These are phyloP conservation scores for Plicaturopsis crispa DNA, from an alignment of 768 basidiomycete species.

Conservation along the genomic window DNA sequence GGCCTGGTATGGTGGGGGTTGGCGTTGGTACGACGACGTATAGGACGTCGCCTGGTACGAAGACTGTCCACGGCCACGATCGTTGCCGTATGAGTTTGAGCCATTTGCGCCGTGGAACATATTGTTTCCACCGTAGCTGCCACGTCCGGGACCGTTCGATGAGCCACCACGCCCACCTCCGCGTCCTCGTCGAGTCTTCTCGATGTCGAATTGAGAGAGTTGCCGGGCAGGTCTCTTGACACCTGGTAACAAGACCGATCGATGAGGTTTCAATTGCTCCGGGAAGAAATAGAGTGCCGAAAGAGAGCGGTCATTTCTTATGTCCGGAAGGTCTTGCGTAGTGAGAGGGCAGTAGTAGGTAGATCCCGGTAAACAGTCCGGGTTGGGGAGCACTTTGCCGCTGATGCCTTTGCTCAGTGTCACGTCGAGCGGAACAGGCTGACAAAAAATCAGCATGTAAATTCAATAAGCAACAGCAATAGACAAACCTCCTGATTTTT, in stretches of 20 bases:
- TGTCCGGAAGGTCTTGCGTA: conserved; percentile 58
- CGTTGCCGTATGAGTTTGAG: conserved; percentile 9
- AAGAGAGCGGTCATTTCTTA: conserved; percentile 80
- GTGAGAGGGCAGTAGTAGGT: conserved; percentile 77
- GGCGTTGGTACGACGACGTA: conserved; percentile 26
- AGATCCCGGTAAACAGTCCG: conserved; percentile 85
- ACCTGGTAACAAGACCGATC: conserved; percentile 74
- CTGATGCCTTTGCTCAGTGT: conserved; percentile 70
- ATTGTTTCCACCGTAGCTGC: conserved; percentile 17
- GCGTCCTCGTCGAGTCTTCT: conserved; percentile 42
- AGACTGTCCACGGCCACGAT: conserved; percentile 8
- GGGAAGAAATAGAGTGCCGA: conserved; percentile 90
- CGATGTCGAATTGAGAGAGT: conserved; percentile 65
- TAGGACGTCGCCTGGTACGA: conserved; percentile 5
- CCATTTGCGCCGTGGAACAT: conserved; percentile 1
- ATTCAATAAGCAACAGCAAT: conserved; percentile 6
- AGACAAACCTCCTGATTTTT: conserved; percentile 68
- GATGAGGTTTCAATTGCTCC: conserved; percentile 77
- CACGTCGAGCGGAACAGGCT: conserved; percentile 73
- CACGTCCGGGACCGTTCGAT: conserved; percentile 24
- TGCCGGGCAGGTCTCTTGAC: conserved; percentile 49
- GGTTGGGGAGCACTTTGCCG: conserved; percentile 76
- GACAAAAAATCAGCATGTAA: conserved; percentile 8
- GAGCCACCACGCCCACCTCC: conserved; percentile 26
- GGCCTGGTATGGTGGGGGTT: conserved; percentile 19